These are phyloP conservation scores for Coelastrella sp. DNA, from an alignment of 139 green algal genomes.

Conservation along the genomic window DNA sequence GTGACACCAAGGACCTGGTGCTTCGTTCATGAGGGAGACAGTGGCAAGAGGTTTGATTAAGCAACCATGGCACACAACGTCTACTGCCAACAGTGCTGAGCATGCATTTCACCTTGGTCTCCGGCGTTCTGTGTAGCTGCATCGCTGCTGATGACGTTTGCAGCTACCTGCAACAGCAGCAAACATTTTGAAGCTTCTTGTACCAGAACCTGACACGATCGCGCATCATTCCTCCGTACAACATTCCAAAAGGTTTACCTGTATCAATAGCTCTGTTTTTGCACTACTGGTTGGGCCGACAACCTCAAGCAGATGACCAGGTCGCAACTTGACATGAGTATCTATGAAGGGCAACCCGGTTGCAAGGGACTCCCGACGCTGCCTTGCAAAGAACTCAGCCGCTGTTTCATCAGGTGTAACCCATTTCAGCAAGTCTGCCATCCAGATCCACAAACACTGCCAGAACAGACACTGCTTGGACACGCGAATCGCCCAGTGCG, in stretches of 20 bases:
- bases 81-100: neutral
- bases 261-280: constrained; percentile 30
- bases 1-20: too few relatives aligned
- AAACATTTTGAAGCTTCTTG: too few relatives aligned
- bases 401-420: constrained; percentile 44
- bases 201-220: too few relatives aligned
- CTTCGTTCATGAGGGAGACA: too few relatives aligned
- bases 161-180: constrained; percentile 5
- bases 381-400: constrained; percentile 22
- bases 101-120: neutral
- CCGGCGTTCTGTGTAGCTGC: neutral
- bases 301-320: constrained; percentile 32
- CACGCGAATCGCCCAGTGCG: too few relatives aligned
- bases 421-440: constrained; percentile 15
- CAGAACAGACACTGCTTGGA: neutral
- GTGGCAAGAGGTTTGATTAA: too few relatives aligned
- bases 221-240: too few relatives aligned
- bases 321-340: constrained; percentile 29
- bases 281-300: constrained; percentile 12
- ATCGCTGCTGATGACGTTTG: neutral
- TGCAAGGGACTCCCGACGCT: constrained; percentile 9
- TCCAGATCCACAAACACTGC: neutral
- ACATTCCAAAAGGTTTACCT: too few relatives aligned
- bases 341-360: constrained; percentile 38
- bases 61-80: too few relatives aligned